Conservation (phyloP, 2,329 filamentous ascomycete genomes). For the Trichoderma sp. region DNA sequence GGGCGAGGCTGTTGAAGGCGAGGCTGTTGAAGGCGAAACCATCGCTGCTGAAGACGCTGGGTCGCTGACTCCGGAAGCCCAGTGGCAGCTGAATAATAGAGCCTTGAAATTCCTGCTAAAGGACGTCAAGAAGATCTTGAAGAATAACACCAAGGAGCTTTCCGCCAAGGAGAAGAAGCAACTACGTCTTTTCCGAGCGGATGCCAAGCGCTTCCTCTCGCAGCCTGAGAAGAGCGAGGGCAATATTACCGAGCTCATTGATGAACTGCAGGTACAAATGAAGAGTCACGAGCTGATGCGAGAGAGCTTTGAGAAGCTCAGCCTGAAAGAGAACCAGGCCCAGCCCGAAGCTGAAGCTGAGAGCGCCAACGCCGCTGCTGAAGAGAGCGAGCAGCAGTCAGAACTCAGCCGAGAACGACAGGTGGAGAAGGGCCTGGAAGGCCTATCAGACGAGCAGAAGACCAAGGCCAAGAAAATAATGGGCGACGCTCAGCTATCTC, state of each 20-base stretch:
- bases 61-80: constrained; percentile 34
- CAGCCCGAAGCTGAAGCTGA: constrained; percentile 32
- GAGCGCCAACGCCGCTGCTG: not conserved
- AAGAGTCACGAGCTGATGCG: constrained; percentile 41
- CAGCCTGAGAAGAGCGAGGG: constrained; percentile 41
- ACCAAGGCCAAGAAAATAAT: constrained; percentile 43
- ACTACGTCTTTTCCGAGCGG: constrained; percentile 71
- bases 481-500: constrained; percentile 43
- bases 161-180: constrained; percentile 75
- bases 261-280: constrained; percentile 42
- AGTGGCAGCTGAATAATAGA: constrained; percentile 35
- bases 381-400: constrained; percentile 28
- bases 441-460: constrained; percentile 40
- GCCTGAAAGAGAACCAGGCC: constrained; percentile 30
- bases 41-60: constrained; percentile 31
- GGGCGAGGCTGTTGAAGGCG: constrained; percentile 32
- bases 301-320: constrained; percentile 39
- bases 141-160: constrained; percentile 55
- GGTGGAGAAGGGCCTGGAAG: constrained; percentile 43
- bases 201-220: constrained; percentile 64
- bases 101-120: constrained; percentile 39
- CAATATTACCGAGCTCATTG: constrained; percentile 38
- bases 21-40: constrained; percentile 35
- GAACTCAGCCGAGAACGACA: constrained; percentile 39
- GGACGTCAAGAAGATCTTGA: constrained; percentile 41